Base-by-base conservation (phyloP, 768 basidiomycete genomes). In the Rhodotorula taiwanensis region DNA sequence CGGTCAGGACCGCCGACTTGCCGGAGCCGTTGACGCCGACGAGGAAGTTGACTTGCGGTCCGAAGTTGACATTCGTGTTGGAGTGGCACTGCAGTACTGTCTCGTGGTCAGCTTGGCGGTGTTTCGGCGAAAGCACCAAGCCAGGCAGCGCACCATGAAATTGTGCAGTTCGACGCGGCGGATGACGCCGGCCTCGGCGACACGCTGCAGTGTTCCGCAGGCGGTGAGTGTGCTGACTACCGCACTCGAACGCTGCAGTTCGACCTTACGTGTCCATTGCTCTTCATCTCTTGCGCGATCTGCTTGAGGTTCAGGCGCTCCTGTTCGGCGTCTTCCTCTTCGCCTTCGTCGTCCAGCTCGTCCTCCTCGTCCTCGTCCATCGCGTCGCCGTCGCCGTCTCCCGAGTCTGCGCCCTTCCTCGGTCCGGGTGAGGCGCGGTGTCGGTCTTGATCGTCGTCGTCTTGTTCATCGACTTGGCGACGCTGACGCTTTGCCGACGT, bases 31-130 rank as follows among this genome's bases (percentile, higher is more conserved):
- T 70, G 42, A 72, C 62, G 85, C 90, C 91, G 43, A 94, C 94
- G 70, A 99, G 88, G 73, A 98, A 98, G 77, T 98, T 99, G 73
- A 99, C 88, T 75, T 93, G 89, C 14, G 88, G 86, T 0, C 91
- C 90, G 67, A 98, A 90, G 4, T 82, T 81, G 76, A 95, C 89
- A 2, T 81, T 84, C 49, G 92, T 42, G 21, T 51, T 39, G 21
- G 41, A 48, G 56, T 67, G 63, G 44, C 59, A 70, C 67, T 69
- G 63, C 3, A 20, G n/a, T 8, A 18, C 5, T 15, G 7, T 4
- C 14, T 45, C 41, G 28, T 28, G 42, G n/a, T 33, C 36, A 23
- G 36, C 36, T 25, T 2, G 31, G 1, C 49, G 27, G 2, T 15
- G 18, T 1, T 16, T 16, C 30, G 33, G 14, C 11, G 31, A 20